Evolutionary conservation across 1,284 basidiomycete genomes (phyloP).

Genomic region (Puccinia coronata): DNA sequence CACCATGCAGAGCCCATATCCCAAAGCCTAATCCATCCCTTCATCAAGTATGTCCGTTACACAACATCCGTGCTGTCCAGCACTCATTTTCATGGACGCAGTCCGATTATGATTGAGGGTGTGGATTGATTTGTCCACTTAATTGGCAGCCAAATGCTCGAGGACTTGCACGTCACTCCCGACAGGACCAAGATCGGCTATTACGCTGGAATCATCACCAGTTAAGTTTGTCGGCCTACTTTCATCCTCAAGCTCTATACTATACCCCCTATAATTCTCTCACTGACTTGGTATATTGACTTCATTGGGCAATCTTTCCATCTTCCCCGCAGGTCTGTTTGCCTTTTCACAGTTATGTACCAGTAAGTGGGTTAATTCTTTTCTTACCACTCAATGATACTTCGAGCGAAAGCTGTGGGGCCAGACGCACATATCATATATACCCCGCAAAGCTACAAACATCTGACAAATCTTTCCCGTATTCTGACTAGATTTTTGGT

Average conservation of each 20-base stretch:
- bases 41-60: conserved; percentile 49
- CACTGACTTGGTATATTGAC: background rate
- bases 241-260: background rate
- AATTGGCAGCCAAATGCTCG: conserved; percentile 33
- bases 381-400: too few species aligned
- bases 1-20: conserved; percentile 40
- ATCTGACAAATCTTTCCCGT: background rate
- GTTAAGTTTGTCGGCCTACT: conserved; percentile 18
- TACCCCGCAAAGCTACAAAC: too few species aligned
- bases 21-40: conserved; percentile 36
- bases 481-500: conserved; percentile 38
- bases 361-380: conserved; percentile 20
- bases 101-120: too few species aligned
- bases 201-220: conserved; percentile 41
- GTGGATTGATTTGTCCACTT: too few species aligned
- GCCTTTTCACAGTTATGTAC: conserved; percentile 44
- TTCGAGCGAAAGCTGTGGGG: background rate
- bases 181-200: conserved; percentile 41
- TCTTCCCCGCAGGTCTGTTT: conserved; percentile 26
- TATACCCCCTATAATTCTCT: background rate
- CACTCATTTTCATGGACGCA: background rate
- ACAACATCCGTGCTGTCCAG: background rate
- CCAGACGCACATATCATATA: background rate
- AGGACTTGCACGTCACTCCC: conserved; percentile 43
- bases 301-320: background rate